These are phyloP conservation scores for Botrytis squamosa DNA, from an alignment of 2,329 filamentous ascomycete genomes.

Conservation along the genomic window DNA sequence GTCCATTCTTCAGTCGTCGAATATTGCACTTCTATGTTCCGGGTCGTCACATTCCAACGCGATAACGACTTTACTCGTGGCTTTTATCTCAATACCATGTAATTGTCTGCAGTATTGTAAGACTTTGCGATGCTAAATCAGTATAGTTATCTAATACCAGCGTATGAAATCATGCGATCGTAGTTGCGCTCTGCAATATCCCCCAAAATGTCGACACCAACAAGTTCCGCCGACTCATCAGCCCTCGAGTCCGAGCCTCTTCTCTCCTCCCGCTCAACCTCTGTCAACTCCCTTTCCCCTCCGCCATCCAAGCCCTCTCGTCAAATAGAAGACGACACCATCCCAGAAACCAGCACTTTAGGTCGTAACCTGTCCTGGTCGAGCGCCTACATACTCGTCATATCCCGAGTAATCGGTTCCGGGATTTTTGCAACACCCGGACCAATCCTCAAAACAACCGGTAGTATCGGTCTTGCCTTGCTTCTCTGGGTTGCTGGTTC, in stretches of 20 bases:
- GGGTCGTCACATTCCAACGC: neutral
- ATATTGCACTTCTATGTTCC: neutral
- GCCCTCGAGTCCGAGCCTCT: slow-evolving; percentile 21
- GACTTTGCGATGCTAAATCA: neutral
- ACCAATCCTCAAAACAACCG: slow-evolving; percentile 63
- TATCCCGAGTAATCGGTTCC: slow-evolving; percentile 35
- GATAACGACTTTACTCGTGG: neutral
- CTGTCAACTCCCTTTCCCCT: slow-evolving; percentile 13
- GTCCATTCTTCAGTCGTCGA: neutral
- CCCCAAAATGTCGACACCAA: neutral
- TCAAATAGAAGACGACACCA: slow-evolving; percentile 52
- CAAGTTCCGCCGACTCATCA: neutral
- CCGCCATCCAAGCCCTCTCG: slow-evolving; percentile 23
- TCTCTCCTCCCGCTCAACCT: slow-evolving; percentile 24
- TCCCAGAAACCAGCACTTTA: slow-evolving; percentile 60
- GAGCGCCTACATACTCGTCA: slow-evolving; percentile 36
- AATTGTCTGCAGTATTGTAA: neutral
- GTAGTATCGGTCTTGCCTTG: slow-evolving; percentile 58
- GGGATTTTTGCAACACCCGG: slow-evolving; percentile 52
- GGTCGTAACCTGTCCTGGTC: slow-evolving; percentile 42
- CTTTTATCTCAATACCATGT: neutral
- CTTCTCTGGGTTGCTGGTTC: slow-evolving; percentile 54
- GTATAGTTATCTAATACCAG: neutral
- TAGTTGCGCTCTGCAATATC: neutral
- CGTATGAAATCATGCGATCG: neutral